These are phyloP conservation scores for Colletotrichum spaethianum DNA, from an alignment of 2,329 filamentous ascomycete genomes.

Conservation along the genomic window DNA sequence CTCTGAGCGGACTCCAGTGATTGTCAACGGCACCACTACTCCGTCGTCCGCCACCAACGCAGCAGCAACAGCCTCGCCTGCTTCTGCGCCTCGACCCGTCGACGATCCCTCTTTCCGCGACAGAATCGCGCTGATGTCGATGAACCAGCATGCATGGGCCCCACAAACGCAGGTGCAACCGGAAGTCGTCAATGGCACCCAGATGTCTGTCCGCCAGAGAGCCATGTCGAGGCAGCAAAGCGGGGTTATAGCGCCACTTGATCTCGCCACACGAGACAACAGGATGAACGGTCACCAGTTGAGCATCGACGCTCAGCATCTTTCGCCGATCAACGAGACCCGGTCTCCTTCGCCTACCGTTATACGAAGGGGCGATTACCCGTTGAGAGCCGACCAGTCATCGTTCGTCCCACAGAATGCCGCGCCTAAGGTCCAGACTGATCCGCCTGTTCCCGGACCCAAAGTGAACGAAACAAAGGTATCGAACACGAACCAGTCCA, in stretches of 20 bases:
- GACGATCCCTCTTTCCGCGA: constrained; percentile 60
- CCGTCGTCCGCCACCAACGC: constrained; percentile 26
- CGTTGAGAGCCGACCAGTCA: constrained; percentile 24
- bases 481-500: constrained; percentile 48
- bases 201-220: constrained; percentile 55
- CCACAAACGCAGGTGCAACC: constrained; percentile 38
- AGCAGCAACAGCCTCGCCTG: constrained; percentile 25
- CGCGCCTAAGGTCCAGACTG: constrained; percentile 37
- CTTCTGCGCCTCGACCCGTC: constrained; percentile 21
- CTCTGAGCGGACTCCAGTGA: constrained; percentile 49
- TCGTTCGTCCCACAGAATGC: constrained; percentile 29
- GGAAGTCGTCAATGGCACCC: constrained; percentile 47
- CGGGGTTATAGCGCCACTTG: constrained; percentile 67
- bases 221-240: constrained; percentile 59
- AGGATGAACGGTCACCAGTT: constrained; percentile 53
- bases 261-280: constrained; percentile 66
- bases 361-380: constrained; percentile 58
- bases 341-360: constrained; percentile 79
- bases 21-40: constrained; percentile 54
- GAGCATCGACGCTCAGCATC: constrained; percentile 60
- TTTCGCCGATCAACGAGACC: constrained; percentile 83
- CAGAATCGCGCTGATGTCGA: constrained; percentile 59
- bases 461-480: constrained; percentile 24
- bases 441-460: constrained; percentile 12
- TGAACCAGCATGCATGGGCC: constrained; percentile 47